phyloP scores from a whole-genome alignment of 1,284 basidiomycete species.

The Naganishia liquefaciens region DNA sequence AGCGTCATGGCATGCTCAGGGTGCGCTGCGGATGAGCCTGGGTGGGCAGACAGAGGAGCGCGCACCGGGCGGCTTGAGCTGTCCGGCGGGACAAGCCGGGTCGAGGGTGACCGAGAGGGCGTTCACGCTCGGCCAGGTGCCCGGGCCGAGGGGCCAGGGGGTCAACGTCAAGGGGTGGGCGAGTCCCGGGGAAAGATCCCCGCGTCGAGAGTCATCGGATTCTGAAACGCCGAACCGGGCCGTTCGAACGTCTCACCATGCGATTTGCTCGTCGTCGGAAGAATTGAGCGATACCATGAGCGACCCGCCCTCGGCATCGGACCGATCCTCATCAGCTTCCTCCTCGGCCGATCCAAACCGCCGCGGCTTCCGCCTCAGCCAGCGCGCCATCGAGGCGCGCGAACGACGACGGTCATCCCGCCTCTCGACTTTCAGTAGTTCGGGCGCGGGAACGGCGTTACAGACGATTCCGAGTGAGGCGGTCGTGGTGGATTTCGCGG shows the following conservation, averaged over 20 bases:
- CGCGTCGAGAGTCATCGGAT: not conserved
- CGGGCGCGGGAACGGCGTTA: not conserved
- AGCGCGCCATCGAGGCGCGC: constrained; percentile 6
- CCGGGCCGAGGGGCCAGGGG: not conserved
- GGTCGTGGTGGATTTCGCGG: constrained; percentile 11
- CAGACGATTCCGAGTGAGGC: constrained; percentile 22
- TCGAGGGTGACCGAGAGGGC: not conserved
- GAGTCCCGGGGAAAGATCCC: not conserved
- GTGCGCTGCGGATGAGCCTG: not conserved
- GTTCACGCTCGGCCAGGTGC: constrained; percentile 8
- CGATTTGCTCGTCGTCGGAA: constrained; percentile 13
- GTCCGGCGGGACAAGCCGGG: constrained; percentile 2
- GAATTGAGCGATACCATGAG: constrained; percentile 7
- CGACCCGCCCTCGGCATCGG: not conserved
- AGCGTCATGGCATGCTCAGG: not conserved
- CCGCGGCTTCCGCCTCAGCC: constrained; percentile 9
- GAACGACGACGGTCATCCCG: constrained; percentile 18
- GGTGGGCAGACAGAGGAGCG: not conserved
- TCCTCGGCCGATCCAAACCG: not conserved
- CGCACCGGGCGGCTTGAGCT: constrained; percentile 3
- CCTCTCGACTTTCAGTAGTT: not conserved
- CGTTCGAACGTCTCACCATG: not conserved
- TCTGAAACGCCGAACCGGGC: not conserved
- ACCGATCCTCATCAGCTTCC: too few species aligned
- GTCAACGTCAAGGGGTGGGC: not conserved